Conservation (phyloP, 73 alveolate genomes). For the Uronychia binucleata region DNA sequence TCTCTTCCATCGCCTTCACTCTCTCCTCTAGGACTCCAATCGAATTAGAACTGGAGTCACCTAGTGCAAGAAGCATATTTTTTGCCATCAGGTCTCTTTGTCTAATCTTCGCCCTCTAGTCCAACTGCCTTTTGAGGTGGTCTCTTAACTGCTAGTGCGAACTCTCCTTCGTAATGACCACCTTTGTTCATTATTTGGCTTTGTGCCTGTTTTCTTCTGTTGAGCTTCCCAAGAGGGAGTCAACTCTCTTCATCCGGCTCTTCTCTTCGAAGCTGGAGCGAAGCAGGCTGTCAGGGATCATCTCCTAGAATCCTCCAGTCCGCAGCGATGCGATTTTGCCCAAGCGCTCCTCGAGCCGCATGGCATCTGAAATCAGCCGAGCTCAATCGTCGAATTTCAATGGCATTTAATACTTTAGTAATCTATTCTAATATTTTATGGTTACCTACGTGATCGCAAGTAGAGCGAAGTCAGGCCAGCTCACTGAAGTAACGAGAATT, state of each 20-base stretch:
- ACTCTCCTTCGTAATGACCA: neutral
- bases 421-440: slow-evolving; percentile 23
- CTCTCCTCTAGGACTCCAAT: no score
- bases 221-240: neutral
- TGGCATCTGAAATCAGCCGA: neutral
- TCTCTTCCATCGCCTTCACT: no score
- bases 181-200: neutral
- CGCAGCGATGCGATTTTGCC: neutral
- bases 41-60: no score
- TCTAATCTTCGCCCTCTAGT: neutral
- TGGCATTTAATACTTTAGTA: neutral
- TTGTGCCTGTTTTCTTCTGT: neutral
- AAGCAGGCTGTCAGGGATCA: neutral
- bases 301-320: neutral
- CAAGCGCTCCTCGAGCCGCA: neutral
- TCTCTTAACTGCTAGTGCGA: neutral
- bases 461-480: slow-evolving; percentile 34
- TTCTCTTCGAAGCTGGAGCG: neutral
- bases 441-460: slow-evolving; percentile 56
- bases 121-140: neutral
- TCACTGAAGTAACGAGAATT: slow-evolving; percentile 40
- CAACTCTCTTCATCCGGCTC: neutral
- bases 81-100: neutral
- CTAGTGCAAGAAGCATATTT: neutral
- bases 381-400: neutral